phyloP scores from a whole-genome alignment of 73 alveolate species.

The Paramecium sonneborni region DNA sequence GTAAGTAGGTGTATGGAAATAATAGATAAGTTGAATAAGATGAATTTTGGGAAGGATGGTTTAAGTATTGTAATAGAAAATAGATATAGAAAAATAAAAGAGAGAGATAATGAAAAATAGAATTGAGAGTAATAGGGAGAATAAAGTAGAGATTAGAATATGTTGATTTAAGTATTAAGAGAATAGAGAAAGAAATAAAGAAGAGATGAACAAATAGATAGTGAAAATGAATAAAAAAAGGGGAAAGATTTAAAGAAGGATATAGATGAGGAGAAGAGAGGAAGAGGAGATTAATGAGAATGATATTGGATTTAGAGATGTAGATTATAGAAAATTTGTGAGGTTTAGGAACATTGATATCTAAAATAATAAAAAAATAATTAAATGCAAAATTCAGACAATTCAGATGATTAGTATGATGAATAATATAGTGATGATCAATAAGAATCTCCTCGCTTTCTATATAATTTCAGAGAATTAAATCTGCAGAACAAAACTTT shows the following conservation, averaged over 20 bases:
- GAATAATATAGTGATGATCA: constrained; percentile 7
- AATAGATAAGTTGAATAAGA: not conserved
- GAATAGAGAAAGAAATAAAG: not conserved
- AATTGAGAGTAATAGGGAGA: not conserved
- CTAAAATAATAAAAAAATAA: not conserved
- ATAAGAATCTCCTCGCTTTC: not conserved
- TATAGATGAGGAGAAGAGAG: not conserved
- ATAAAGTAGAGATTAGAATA: not conserved
- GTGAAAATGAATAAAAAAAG: not conserved
- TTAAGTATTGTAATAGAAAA: not conserved
- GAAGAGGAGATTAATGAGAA: constrained; percentile 6
- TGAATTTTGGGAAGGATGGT: not conserved
- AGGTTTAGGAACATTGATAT: not conserved
- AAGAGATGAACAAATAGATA: not conserved
- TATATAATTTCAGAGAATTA: constrained; percentile 5
- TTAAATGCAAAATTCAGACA: not conserved
- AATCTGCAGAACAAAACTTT: constrained; percentile 3
- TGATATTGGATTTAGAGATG: not conserved
- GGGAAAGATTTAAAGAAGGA: not conserved
- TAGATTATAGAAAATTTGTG: not conserved
- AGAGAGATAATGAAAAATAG: not conserved
- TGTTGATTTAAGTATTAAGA: not conserved
- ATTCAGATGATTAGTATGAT: not conserved
- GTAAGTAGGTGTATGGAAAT: constrained; percentile 16
- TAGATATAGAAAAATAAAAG: constrained; percentile 3